Evolutionary conservation across 2,329 filamentous ascomycete species (phyloP), one percentile per base, ranked within the genome.

Genomic region (Chaetomiaceae sp.): DNA sequence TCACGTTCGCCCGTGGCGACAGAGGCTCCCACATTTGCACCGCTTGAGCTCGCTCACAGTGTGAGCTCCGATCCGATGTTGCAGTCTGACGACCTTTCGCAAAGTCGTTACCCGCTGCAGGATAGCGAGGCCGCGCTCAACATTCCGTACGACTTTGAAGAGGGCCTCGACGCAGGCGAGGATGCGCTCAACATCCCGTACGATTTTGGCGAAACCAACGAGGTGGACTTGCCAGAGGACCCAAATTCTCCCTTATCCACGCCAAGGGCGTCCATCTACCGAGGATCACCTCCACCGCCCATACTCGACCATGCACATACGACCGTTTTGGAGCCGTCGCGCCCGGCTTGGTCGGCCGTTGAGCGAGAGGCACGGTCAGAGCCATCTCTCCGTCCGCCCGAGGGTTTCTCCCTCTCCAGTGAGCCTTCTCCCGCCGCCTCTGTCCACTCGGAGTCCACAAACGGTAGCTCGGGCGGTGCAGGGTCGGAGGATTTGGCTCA

Each of bases 61-160:
- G 51, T 50, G 5, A 52, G 40, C 53, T 51, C 56, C 3, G 61
- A 57, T 6, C 63, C 65, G n/a, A 61, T 74, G 17, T 65, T 60
- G n/a, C 62, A 64, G 38, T 68, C 69, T 12, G 65, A 62, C 2
- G 64, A 66, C n/a, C 63, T 72, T 34, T 54, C 62, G 12, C 66
- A 70, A 27, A 70, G 65, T 52, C 68, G 68, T 11, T 66, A 72
- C 44, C 57, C 59, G 2, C 36, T 73, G 11, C 70, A 71, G 27
- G 78, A 83, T 60, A 82, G 78, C 56, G 80, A 83, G 56, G 76
- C 77, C 47, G 79, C 79, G 1, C 72, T 82, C 39, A 72, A 75
- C 51, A 82, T 82, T 33, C 79, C 80, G 0, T 46, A 46, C 29
- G 43, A 46, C 19, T 25, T 46, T 17, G 27, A 12, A 31, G 27